Conservation (phyloP, 2,329 filamentous ascomycete species). For the Leptographium flavum region DNA sequence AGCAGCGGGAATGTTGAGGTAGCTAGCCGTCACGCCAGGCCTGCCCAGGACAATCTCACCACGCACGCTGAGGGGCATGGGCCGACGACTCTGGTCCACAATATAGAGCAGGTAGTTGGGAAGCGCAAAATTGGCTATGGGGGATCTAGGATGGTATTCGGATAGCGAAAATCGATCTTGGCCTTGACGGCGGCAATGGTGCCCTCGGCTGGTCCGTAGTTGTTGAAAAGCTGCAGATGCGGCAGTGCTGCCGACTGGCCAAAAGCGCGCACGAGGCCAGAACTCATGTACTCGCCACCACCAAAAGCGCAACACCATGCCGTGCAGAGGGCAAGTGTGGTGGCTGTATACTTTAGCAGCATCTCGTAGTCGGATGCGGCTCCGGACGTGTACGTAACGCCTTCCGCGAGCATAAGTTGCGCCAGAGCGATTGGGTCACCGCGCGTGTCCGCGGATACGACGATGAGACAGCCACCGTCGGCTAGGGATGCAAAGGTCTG, state of each 20-base stretch:
- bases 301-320: background rate
- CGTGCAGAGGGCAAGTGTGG: background rate
- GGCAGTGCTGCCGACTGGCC: background rate
- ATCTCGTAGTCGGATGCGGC: conserved; percentile 22
- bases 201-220: conserved; percentile 45
- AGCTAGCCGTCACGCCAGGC: conserved; percentile 37
- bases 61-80: conserved; percentile 29
- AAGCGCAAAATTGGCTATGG: conserved; percentile 10
- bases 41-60: conserved; percentile 45
- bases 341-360: conserved; percentile 10
- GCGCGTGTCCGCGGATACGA: conserved; percentile 18
- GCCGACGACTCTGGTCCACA: conserved; percentile 29
- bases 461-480: conserved; percentile 21
- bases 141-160: conserved; percentile 18
- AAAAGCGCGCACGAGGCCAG: background rate
- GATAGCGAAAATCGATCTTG: conserved; percentile 37
- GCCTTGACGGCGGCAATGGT: conserved; percentile 25
- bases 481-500: conserved; percentile 23
- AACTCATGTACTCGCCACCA: conserved; percentile 11
- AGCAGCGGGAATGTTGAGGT: conserved; percentile 35
- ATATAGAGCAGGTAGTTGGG: conserved; percentile 26
- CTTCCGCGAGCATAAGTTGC: conserved; percentile 16
- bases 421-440: conserved; percentile 21
- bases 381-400: conserved; percentile 19
- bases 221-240: conserved; percentile 34